These are phyloP conservation scores for Lepidium didymum DNA, from an alignment of 345 rosid species.

Conservation along the genomic window DNA sequence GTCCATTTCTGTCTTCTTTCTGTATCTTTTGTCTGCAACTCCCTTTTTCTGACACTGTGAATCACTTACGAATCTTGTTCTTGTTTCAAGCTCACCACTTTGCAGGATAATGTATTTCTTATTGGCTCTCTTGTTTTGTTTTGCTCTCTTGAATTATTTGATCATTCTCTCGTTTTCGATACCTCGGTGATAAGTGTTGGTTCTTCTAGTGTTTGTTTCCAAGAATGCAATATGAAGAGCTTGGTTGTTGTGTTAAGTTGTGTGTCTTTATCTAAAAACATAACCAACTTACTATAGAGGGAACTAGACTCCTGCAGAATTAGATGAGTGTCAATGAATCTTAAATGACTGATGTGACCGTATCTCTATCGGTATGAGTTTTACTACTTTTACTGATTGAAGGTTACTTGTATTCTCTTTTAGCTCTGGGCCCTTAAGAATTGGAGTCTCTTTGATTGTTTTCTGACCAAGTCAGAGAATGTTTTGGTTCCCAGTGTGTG, in stretches of 20 bases:
- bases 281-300: conserved; percentile 6
- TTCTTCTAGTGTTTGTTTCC: not conserved
- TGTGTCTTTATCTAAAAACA: conserved; percentile 11
- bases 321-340: not conserved
- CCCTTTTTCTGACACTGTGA: not conserved
- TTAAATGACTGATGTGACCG: conserved; percentile 14
- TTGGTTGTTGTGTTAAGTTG: not conserved
- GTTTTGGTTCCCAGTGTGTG: conserved; percentile 20
- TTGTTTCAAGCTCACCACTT: not conserved
- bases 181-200: not conserved
- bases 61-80: not conserved
- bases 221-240: not conserved
- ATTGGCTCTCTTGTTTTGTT: not conserved
- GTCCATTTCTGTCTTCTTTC: conserved; percentile 21
- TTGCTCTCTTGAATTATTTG: not conserved
- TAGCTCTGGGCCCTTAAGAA: not conserved
- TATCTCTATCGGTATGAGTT: conserved; percentile 1
- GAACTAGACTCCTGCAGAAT: not conserved
- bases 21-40: conserved; percentile 23
- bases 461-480: conserved; percentile 9
- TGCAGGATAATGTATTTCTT: conserved; percentile 11
- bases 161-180: no score
- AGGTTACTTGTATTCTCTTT: conserved; percentile 6
- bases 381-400: conserved; percentile 5
- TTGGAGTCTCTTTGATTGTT: not conserved